Percentiles rank a stretch among this genome's conserved stretches.
Conservation (phyloP, 2,329 filamentous ascomycete genomes). For the Knoxdaviesia proteae region DNA sequence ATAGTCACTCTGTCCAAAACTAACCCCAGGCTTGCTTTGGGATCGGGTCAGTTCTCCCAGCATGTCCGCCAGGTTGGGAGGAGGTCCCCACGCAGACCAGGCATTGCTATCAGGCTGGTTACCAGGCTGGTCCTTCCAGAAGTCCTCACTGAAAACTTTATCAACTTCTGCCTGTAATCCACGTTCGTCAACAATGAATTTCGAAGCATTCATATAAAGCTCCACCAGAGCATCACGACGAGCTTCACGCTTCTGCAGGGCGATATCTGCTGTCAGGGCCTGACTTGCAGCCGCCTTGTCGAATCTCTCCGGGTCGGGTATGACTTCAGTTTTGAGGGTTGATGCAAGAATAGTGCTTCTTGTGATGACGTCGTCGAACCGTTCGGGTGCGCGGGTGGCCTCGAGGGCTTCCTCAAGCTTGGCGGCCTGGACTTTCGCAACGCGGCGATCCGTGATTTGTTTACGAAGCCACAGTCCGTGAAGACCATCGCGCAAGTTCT, state of each 20-base stretch:
- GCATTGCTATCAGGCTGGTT: slow-evolving; percentile 21
- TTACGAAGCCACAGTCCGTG: slow-evolving; percentile 49
- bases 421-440: slow-evolving; percentile 17
- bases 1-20: background rate
- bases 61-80: slow-evolving; percentile 23
- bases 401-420: slow-evolving; percentile 25
- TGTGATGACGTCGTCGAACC: slow-evolving; percentile 59
- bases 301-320: slow-evolving; percentile 43
- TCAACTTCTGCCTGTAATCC: slow-evolving; percentile 60
- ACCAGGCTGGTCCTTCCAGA: slow-evolving; percentile 18
- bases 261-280: slow-evolving; percentile 18
- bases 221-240: slow-evolving; percentile 58
- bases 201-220: slow-evolving; percentile 71
- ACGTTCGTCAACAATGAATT: slow-evolving; percentile 67
- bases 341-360: slow-evolving; percentile 40
- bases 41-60: slow-evolving; percentile 9
- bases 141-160: slow-evolving; percentile 47
- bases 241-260: slow-evolving; percentile 31
- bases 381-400: slow-evolving; percentile 41
- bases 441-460: slow-evolving; percentile 16
- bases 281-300: slow-evolving; percentile 24
- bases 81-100: slow-evolving; percentile 28
- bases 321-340: slow-evolving; percentile 24
- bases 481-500: slow-evolving; percentile 53
- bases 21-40: slow-evolving; percentile 8